These are phyloP conservation scores for Trypanosoma scelopori DNA, from an alignment of 208 protist genomes.

Conservation along the genomic window DNA sequence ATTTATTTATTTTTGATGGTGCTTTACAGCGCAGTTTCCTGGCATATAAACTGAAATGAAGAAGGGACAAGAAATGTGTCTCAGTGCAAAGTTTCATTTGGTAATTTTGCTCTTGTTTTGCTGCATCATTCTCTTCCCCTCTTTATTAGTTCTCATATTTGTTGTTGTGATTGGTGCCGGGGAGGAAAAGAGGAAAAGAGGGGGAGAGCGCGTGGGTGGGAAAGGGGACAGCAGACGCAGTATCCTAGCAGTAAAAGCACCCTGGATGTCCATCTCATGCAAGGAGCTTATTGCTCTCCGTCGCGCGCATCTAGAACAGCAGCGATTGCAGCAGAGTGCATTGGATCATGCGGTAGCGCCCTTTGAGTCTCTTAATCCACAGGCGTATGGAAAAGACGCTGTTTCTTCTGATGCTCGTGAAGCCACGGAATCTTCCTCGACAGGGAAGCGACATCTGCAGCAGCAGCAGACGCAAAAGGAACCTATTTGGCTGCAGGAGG, in stretches of 20 bases:
- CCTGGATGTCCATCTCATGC: constrained; percentile 80
- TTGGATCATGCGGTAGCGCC: background rate
- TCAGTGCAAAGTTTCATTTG: too few relatives aligned
- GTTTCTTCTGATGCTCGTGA: background rate
- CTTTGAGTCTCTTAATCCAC: background rate
- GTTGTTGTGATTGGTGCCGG: background rate
- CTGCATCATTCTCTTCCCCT: constrained; percentile 14
- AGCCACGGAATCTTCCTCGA: background rate
- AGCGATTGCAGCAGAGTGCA: constrained; percentile 18
- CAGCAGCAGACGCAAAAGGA: background rate
- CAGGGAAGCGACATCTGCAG: background rate
- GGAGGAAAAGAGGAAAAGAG: too few relatives aligned
- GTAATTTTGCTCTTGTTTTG: constrained; percentile 26
- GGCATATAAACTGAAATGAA: too few relatives aligned
- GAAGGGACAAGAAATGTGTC: too few relatives aligned
- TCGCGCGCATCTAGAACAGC: constrained; percentile 63
- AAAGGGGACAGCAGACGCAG: too few relatives aligned
- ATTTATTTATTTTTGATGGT: constrained; percentile 4
- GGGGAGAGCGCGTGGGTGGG: too few relatives aligned
- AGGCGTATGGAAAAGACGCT: background rate
- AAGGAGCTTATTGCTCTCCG: constrained; percentile 85
- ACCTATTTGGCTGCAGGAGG: constrained; percentile 28
- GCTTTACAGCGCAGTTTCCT: too few relatives aligned
- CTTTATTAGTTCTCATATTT: constrained; percentile 18
- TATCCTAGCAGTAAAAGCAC: background rate